phyloP scores from a whole-genome alignment of 768 basidiomycete species.

The Lactifluus rugatus region DNA sequence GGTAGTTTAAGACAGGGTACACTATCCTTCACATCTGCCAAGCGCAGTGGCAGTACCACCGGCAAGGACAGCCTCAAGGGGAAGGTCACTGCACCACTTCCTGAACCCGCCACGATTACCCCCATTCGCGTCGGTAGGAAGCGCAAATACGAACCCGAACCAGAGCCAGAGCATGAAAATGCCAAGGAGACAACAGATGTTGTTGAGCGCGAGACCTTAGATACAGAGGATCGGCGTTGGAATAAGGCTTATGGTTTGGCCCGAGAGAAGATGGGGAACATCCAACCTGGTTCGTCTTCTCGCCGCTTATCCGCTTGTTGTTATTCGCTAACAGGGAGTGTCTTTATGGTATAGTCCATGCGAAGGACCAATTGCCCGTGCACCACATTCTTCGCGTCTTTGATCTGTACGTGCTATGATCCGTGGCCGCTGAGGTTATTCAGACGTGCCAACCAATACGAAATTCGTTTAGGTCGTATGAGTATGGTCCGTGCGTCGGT shows the following conservation, averaged over 20 bases:
- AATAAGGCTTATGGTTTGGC: constrained; percentile 15
- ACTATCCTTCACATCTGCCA: constrained; percentile 15
- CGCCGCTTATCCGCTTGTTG: not conserved
- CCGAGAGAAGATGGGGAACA: constrained; percentile 19
- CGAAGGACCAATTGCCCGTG: constrained; percentile 47
- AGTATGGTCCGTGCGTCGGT: constrained; percentile 74
- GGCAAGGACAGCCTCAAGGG: constrained; percentile 15
- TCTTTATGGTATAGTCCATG: constrained; percentile 44
- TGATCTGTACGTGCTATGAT: constrained; percentile 44
- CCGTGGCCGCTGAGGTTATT: not conserved
- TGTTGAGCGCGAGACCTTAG: constrained; percentile 6
- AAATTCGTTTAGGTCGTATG: constrained; percentile 44
- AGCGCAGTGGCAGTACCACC: constrained; percentile 16
- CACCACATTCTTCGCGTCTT: constrained; percentile 72
- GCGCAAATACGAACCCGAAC: constrained; percentile 10
- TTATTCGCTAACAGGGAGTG: not conserved
- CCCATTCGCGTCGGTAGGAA: constrained; percentile 14
- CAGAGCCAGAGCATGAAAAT: not conserved
- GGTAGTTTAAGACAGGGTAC: constrained; percentile 14
- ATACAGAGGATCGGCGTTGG: constrained; percentile 16
- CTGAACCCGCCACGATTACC: not conserved
- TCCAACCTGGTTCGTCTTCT: constrained; percentile 16
- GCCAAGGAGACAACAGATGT: not conserved
- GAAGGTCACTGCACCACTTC: not conserved
- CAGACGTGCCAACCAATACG: constrained; percentile 14